phyloP scores from a whole-genome alignment of 2,329 filamentous ascomycete species.

The Chaetomiaceae sp. region DNA sequence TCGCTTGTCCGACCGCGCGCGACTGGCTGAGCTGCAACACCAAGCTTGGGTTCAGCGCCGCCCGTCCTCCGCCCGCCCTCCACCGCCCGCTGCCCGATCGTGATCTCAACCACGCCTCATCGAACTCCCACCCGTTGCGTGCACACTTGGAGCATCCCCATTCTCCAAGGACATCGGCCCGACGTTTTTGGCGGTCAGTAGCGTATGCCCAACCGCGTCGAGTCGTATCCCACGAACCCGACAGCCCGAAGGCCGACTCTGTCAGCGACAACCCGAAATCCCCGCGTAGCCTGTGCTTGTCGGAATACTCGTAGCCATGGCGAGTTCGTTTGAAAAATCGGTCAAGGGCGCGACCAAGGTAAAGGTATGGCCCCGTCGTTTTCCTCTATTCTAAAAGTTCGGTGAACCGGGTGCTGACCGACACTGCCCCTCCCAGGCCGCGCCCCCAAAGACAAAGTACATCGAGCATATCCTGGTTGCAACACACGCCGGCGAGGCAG shows the following conservation, averaged over 20 bases:
- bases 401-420: slow-evolving; percentile 10
- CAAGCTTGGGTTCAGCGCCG: neutral
- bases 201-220: neutral
- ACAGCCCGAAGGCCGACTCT: neutral
- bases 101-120: slow-evolving; percentile 3
- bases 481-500: slow-evolving; percentile 89
- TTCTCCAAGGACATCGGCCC: neutral
- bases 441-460: slow-evolving; percentile 97
- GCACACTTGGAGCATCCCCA: neutral
- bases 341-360: slow-evolving; percentile 98
- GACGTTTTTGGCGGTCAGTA: neutral
- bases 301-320: slow-evolving; percentile 47
- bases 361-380: slow-evolving; percentile 57
- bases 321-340: slow-evolving; percentile 94
- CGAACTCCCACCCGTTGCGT: neutral
- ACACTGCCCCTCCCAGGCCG: slow-evolving; percentile 55
- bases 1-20: slow-evolving; percentile 9
- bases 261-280: neutral
- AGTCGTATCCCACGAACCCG: neutral
- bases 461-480: slow-evolving; percentile 97
- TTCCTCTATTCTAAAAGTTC: neutral
- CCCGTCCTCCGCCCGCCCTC: slow-evolving; percentile 5
- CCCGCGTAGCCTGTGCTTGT: neutral
- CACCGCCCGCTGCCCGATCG: slow-evolving; percentile 17
- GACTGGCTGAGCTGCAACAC: slow-evolving; percentile 11